These are phyloP conservation scores for Mycena galopus DNA, from an alignment of 768 basidiomycete species.

Conservation along the genomic window DNA sequence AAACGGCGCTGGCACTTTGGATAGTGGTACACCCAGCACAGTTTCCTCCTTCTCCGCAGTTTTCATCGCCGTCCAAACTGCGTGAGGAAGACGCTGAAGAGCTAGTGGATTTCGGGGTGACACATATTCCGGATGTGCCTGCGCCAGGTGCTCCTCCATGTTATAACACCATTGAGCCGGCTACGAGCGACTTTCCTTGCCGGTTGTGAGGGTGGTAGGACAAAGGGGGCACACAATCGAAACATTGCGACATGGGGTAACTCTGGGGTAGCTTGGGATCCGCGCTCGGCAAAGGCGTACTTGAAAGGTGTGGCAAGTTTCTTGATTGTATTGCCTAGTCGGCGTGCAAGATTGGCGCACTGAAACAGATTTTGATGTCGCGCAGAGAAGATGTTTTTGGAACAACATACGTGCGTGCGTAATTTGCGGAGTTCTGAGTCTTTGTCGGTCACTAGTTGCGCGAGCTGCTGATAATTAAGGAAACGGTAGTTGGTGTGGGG, in stretches of 20 bases:
- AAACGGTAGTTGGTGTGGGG: conserved; percentile 16
- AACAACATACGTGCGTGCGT: conserved; percentile 1
- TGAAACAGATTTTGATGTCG: not conserved
- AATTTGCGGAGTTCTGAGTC: conserved; percentile 3
- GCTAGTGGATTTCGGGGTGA: no score
- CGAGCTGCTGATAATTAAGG: conserved; percentile 5
- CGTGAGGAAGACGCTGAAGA: no score
- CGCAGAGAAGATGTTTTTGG: not conserved
- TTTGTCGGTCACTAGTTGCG: not conserved
- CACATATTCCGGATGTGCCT: not conserved
- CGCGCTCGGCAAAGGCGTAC: not conserved
- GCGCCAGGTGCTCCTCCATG: not conserved
- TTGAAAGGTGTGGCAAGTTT: not conserved
- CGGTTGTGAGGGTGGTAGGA: not conserved
- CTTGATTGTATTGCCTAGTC: conserved; percentile 11
- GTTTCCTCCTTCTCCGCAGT: no score
- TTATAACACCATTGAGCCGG: conserved; percentile 3
- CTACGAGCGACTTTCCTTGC: not conserved
- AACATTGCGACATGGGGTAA: not conserved
- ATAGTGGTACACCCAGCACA: no score
- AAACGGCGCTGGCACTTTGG: no score
- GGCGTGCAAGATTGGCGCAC: conserved; percentile 6
- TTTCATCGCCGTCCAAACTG: no score
- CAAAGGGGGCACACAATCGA: not conserved
- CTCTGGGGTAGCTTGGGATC: not conserved